phyloP scores from a whole-genome alignment of 139 green algal genomes.

The Chlorella sp. region DNA sequence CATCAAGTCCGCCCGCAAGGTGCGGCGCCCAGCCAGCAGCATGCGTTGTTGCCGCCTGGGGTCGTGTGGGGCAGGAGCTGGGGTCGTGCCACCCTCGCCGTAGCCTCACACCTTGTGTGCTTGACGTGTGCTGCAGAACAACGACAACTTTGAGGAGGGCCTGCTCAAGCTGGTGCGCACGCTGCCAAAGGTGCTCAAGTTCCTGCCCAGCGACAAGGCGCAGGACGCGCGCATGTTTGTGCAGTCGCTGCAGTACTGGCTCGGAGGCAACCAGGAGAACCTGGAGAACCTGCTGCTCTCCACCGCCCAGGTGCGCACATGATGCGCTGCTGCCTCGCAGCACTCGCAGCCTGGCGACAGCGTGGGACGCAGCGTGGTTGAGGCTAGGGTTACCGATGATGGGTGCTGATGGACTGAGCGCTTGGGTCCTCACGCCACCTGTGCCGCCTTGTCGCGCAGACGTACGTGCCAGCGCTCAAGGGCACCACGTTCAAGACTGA shows the following conservation, averaged over 20 bases:
- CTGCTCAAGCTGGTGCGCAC: slow-evolving; percentile 96
- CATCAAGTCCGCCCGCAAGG: slow-evolving; percentile 72
- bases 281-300: slow-evolving; percentile 97
- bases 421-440: too few species aligned
- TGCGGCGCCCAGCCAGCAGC: too few species aligned
- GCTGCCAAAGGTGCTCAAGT: slow-evolving; percentile 79
- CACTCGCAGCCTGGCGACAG: too few species aligned
- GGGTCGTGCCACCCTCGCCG: too few species aligned
- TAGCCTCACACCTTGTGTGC: too few species aligned
- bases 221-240: slow-evolving; percentile 87
- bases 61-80: too few species aligned
- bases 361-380: too few species aligned
- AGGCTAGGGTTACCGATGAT: too few species aligned
- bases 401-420: too few species aligned
- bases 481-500: slow-evolving; percentile 33
- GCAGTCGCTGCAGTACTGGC: slow-evolving; percentile 98
- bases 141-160: slow-evolving; percentile 98
- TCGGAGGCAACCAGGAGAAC: slow-evolving; percentile 95
- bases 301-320: slow-evolving; percentile 47
- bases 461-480: slow-evolving; percentile 87
- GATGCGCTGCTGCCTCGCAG: too few species aligned
- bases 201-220: slow-evolving; percentile 59
- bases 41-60: too few species aligned
- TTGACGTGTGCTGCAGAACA: slow-evolving; percentile 60
- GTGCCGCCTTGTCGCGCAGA: slow-evolving; percentile 1